Base-by-base conservation (phyloP, 2,329 filamentous ascomycete genomes). In the Exophiala sp. region DNA sequence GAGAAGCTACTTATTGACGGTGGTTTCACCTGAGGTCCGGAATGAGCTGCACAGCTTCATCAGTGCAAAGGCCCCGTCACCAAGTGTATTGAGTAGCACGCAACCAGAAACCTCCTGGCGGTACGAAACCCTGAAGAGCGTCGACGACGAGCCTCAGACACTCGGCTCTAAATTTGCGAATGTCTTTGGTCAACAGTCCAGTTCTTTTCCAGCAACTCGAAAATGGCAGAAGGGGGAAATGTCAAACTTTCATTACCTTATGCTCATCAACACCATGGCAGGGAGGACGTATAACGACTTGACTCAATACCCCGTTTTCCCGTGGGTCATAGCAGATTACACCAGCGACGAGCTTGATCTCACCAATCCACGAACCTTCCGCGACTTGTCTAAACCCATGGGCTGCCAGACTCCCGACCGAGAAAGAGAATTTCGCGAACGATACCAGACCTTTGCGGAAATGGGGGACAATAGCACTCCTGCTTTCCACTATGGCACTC, bases 211-310 rank as follows among this genome's bases (percentile, higher is more conserved):
- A 8, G 83, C 88, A 7, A 95, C 93, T 62, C 84, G 85, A 58
- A 85, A 83, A 65, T 98, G 93, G 93, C 79, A 93, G 52, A 85
- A 83, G 64, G 93, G 94, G 10, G 93, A 98, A 63, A 88, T 97
- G 43, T 97, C 91, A 11, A 98, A 98, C 66, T 98, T 98, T 62
- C 89, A 97, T 67, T 98, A 98, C 64, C 78, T 98, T 29, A 98
- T 98, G 91, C 82, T 96, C 53, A 83, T 98, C 63, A 98, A 98
- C 64, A 97, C 93, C 0, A 88, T 98, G 79, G 94, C 94, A 22
- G 93, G 93, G 2, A 78, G 93, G 45, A 97, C 93, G 0, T 98
- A 98, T 72, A 98, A 98, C 64, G 93, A 98, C 64, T 74, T 98
- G 14, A 98, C 93, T 0, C 94, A 98, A 63, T 98, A 98, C 62